phyloP scores from a whole-genome alignment of 2,329 filamentous ascomycete species.

The Byssoonygena ceratinophila region DNA sequence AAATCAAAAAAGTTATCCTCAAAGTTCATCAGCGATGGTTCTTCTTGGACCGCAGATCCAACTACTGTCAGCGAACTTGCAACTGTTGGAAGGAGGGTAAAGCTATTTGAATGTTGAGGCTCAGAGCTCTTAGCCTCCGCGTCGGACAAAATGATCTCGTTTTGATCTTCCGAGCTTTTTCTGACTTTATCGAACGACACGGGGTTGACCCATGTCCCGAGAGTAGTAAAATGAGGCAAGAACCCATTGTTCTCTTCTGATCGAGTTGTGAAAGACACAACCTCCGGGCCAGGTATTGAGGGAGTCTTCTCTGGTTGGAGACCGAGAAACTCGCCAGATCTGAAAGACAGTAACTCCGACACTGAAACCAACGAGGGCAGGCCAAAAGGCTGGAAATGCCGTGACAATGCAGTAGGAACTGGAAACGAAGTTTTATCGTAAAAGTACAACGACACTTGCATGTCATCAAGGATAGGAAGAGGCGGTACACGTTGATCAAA shows the following conservation, averaged over 20 bases:
- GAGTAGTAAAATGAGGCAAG: background rate
- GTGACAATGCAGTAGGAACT: background rate
- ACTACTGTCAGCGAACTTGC: background rate
- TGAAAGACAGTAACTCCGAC: conserved; percentile 3
- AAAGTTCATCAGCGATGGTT: background rate
- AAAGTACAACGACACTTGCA: conserved; percentile 6
- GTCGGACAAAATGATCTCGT: background rate
- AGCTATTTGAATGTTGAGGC: background rate
- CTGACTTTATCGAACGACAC: background rate
- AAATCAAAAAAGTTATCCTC: background rate
- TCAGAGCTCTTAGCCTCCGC: background rate
- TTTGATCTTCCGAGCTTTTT: background rate
- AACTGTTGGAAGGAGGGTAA: background rate
- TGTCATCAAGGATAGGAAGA: conserved; percentile 3
- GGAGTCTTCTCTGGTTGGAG: background rate
- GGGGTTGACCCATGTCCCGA: conserved; percentile 1
- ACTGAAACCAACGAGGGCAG: background rate
- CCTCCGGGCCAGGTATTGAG: background rate
- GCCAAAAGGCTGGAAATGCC: conserved; percentile 4
- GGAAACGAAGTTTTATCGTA: background rate
- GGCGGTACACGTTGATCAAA: conserved; percentile 5
- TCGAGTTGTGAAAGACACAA: conserved; percentile 1
- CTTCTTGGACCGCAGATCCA: background rate
- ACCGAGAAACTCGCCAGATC: background rate
- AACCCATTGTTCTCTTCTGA: background rate